Evolutionary conservation across 179 eudicot genomes (phyloP), one percentile per base, ranked within the genome.

Genomic region (Patellifolia procumbens): DNA sequence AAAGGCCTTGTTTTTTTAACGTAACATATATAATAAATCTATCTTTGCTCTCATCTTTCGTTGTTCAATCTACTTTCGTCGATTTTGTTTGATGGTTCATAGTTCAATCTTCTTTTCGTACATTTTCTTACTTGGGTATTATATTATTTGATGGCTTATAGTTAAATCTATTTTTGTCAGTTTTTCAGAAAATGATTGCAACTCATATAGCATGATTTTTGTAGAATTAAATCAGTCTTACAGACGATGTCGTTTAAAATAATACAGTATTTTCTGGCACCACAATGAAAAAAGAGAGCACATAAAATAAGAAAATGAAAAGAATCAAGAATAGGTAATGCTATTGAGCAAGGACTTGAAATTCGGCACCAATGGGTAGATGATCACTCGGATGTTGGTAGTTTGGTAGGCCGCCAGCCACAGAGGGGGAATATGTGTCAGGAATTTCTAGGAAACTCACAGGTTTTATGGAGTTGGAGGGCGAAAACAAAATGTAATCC

Each of bases 351-450:
- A 78, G 39, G 82, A 89, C 82, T 85, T 85, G 91, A 83, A 94
- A 92, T 81, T 92, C 96, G 39, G 92, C 94, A 72, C 98, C 98
- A 49, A 94, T 92, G 31, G 98, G 97, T 24, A 92, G 89, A 81
- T 94, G 98, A 80, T 94, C 98, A 65, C 98, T 94, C 0, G 98
- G 98, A 82, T 92, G 97, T 73, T 88, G 83, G 79, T 86, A 85
- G 77, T 92, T 92, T 45, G 98, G 98, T 74, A 94, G 80, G 45
- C 98, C 98, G 7, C 92, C 96, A 19, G 37, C 71, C 2, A 89
- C 83, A 48, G 95, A 95, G 37, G 89, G 70, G 22, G 97, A 89
- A 61, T 86, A 89, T 56, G 85, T 74, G 17, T 81, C 89, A 32
- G 98, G 92, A 52, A 93, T 85, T 76, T 92, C 91, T 31, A 93